Evolutionary conservation across 495 filamentous ascomycete genomes (phyloP).

Genomic region (Letharia lupina): DNA sequence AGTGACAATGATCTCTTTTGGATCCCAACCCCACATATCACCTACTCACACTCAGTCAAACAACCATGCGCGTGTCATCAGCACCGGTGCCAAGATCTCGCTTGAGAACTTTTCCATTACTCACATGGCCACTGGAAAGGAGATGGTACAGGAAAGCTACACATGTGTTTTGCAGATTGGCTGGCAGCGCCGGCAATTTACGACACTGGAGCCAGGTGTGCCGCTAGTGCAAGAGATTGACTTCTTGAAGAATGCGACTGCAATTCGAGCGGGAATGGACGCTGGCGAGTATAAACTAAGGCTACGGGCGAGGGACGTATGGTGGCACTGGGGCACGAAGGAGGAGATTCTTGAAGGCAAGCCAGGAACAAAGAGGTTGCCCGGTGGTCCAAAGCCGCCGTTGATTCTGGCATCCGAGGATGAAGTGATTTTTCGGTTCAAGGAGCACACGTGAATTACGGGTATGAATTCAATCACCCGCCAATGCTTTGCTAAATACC

Average conservation of each 20-base stretch:
- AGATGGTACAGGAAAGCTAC: background rate
- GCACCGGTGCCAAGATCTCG: background rate
- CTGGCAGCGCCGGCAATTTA: constrained; percentile 3
- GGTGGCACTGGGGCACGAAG: background rate
- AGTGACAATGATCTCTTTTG: constrained; percentile 2
- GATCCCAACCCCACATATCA: background rate
- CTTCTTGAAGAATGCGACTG: background rate
- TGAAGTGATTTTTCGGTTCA: background rate
- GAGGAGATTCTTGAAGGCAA: background rate
- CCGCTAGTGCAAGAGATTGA: background rate
- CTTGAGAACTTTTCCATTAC: background rate
- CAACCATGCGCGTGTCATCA: constrained; percentile 1
- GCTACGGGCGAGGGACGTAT: constrained; percentile 4
- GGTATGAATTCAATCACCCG: background rate
- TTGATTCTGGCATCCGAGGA: constrained; percentile 2
- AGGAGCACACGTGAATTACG: background rate
- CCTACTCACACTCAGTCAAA: background rate
- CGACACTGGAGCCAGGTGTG: constrained; percentile 4
- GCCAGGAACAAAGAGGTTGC: background rate
- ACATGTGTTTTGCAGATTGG: background rate
- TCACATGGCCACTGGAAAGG: background rate
- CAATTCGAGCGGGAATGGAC: background rate
- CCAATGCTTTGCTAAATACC: background rate
- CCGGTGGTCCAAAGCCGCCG: background rate
- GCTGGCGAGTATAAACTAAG: background rate